Conservation (phyloP, 176 grass and related monocot species). For the Aegilops longissima region DNA sequence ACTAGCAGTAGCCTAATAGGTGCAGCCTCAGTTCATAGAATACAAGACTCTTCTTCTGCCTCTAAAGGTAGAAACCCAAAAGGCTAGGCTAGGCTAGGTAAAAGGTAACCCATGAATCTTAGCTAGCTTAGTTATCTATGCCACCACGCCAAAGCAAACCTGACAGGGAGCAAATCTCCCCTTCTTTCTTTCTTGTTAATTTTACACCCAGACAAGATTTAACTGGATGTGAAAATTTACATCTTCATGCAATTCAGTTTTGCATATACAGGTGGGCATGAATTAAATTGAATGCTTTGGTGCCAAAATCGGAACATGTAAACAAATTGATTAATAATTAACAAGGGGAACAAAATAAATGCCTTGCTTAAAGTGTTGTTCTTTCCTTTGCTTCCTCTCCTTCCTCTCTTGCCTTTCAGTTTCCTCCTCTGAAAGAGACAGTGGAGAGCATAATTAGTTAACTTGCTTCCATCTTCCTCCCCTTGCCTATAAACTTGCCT, state of each 20-base stretch:
- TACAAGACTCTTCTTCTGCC: not conserved
- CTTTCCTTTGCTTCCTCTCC: conserved; percentile 15
- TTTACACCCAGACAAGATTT: not conserved
- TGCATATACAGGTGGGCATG: not conserved
- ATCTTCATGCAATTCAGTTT: not conserved
- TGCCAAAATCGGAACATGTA: not conserved
- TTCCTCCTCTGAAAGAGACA: not conserved
- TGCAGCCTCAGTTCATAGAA: not conserved
- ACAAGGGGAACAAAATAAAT: not conserved
- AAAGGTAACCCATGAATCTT: not conserved
- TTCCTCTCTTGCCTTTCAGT: not conserved
- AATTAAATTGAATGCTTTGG: not conserved
- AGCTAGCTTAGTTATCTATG: not conserved
- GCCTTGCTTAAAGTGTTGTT: conserved; percentile 3
- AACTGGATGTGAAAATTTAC: too few species aligned
- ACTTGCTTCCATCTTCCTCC: conserved; percentile 1
- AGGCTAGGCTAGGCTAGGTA: not conserved
- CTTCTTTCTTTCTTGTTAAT: not conserved
- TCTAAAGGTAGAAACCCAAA: not conserved
- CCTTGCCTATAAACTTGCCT: not conserved
- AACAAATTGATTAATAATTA: not conserved
- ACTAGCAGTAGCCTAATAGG: too few species aligned
- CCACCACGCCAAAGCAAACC: not conserved
- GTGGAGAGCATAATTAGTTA: conserved; percentile 3
- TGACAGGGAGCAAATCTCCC: not conserved